Percentiles rank a stretch among this genome's conserved stretches.
Conservation (phyloP, 139 green algal species). For the Asterochloris erici region DNA sequence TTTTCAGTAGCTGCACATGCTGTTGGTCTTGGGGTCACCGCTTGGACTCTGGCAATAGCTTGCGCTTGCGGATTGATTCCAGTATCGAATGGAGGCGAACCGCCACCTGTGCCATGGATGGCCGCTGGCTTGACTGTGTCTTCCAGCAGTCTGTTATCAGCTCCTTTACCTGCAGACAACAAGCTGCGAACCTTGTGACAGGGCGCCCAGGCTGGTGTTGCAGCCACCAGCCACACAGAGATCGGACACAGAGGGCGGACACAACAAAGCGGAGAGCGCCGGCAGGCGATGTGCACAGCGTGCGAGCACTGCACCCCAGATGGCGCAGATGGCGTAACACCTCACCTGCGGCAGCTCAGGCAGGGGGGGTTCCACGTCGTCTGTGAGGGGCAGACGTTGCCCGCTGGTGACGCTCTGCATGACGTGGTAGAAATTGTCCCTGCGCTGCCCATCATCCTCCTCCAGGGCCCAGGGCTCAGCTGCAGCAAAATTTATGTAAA, state of each 20-base stretch:
- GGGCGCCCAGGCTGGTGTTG: not conserved
- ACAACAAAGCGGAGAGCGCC: not conserved
- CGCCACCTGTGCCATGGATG: conserved; percentile 29
- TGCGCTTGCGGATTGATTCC: not conserved
- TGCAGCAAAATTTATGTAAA: not conserved
- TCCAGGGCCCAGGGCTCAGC: conserved; percentile 9
- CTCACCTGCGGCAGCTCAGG: conserved; percentile 28
- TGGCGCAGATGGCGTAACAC: not conserved
- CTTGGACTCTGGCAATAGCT: no score
- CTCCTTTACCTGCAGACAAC: not conserved
- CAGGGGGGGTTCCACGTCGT: conserved; percentile 13
- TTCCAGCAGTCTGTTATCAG: conserved; percentile 32
- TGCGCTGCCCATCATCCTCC: not conserved
- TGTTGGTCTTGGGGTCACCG: no score
- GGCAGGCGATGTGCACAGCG: not conserved
- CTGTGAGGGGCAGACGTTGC: conserved; percentile 19
- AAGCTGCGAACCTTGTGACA: not conserved
- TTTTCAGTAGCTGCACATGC: no score
- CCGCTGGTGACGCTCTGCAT: conserved; percentile 19
- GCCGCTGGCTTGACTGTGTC: conserved; percentile 25
- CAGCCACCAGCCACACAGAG: not conserved
- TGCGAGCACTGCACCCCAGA: not conserved
- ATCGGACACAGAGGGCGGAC: no score
- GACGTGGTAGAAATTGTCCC: conserved; percentile 22
- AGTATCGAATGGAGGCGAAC: conserved; percentile 12